Percentiles rank a stretch among this genome's conserved stretches.
Conservation (phyloP, 495 filamentous ascomycete genomes). For the Trichoderma erinaceum region DNA sequence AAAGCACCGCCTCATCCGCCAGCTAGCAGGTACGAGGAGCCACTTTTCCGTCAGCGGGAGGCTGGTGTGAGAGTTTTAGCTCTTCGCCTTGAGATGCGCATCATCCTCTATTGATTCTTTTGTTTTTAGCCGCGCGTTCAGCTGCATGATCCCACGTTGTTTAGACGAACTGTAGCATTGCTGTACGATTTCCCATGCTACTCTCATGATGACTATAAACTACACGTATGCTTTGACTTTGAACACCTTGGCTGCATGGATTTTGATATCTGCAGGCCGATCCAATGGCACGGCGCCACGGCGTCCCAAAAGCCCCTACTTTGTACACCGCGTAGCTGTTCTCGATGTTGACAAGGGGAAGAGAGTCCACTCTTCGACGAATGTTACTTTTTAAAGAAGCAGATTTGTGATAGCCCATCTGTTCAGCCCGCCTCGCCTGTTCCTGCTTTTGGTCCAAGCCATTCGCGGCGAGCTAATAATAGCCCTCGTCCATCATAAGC, state of each 20-base stretch:
- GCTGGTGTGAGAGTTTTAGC: not conserved
- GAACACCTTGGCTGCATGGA: no score
- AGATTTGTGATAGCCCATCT: no score
- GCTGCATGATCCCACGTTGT: no score
- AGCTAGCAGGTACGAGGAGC: not conserved
- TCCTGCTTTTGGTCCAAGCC: not conserved
- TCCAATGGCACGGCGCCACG: not conserved
- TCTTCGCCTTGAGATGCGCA: not conserved
- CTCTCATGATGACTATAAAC: not conserved
- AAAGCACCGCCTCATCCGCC: not conserved
- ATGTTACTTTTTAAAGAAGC: no score
- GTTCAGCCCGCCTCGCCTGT: not conserved
- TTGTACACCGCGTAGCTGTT: not conserved
- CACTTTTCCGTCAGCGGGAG: constrained; percentile 9
- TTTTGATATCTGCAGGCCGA: not conserved
- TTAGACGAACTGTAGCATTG: not conserved
- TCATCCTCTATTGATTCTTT: not conserved
- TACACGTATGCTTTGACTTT: no score
- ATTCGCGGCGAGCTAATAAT: not conserved
- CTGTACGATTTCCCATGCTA: not conserved
- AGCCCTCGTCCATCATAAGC: not conserved
- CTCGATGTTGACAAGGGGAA: no score
- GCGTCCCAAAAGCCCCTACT: constrained; percentile 3
- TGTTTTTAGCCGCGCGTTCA: no score
- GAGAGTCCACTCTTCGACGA: no score